Evolutionary conservation across 495 filamentous ascomycete species (phyloP), one percentile per base, ranked within the genome.

Genomic region (Evernia prunastri): DNA sequence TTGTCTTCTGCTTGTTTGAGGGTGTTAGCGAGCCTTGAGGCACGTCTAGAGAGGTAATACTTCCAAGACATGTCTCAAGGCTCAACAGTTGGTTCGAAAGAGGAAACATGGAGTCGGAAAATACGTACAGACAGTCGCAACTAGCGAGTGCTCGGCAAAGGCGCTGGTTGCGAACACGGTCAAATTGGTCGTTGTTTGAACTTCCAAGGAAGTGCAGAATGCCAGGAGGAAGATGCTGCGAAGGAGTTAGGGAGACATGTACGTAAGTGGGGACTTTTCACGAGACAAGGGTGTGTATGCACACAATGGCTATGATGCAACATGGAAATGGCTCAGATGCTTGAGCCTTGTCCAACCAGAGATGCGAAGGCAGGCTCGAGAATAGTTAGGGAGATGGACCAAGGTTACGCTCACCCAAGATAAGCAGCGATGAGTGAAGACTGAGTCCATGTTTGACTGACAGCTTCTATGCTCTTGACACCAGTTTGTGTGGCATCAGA

Each of bases 141-240:
- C 80, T 69, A 84, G 70, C 3, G 83, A 84, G 63, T 85, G 83
- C 59, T 79, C 77, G 40, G 75, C 76, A 67, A 86, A 86, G n/a
- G 83, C 76, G 69, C 81, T 84, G 23, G 83, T 86, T 15, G 82
- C 82, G 74, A 81, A 84, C 25, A 80, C 76, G 6, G 81, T 80
- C 49, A 84, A 72, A 39, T 80, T 83, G 68, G 74, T 76, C 11
- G 82, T 80, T 8, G 82, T 84, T 65, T 84, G 81, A 33, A 75
- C 75, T 71, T 84, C 83, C 23, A 86, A 70, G 47, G 80, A 83
- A 23, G 81, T 84, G 60, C 77, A 79, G 65, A 80, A 81, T 35
- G 82, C 82, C 72, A 84, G 78, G 45, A 84, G 75, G 64, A 80
- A 81, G 65, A 85, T 82, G 66, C 82, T 84, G 60, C 53, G 36